phyloP scores from a whole-genome alignment of 805 yeast species.

The Zygoascus ofunaensis region DNA sequence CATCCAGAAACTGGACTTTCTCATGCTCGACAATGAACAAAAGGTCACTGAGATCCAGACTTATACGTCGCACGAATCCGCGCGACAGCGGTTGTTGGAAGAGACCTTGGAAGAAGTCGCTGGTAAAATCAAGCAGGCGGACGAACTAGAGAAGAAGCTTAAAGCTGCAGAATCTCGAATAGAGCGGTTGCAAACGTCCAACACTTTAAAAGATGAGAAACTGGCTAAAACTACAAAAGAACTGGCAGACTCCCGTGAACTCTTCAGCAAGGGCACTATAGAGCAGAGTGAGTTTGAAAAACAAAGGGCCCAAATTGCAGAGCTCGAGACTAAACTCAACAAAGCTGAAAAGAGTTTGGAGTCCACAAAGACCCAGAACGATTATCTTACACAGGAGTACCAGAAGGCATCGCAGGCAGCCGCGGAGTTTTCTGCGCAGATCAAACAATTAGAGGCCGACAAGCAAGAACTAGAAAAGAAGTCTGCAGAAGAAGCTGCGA shows the following conservation, averaged over 20 bases:
- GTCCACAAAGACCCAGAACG: conserved; percentile 47
- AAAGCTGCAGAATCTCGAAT: conserved; percentile 20
- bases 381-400: conserved; percentile 37
- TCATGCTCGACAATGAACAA: conserved; percentile 36
- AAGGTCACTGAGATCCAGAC: conserved; percentile 41
- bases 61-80: conserved; percentile 33
- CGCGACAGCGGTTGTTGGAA: conserved; percentile 36
- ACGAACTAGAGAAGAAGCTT: conserved; percentile 25
- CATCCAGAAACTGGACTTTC: conserved; percentile 45
- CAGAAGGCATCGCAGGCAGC: conserved; percentile 26
- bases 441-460: conserved; percentile 22
- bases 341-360: conserved; percentile 37
- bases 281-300: conserved; percentile 24
- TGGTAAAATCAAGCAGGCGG: conserved; percentile 39
- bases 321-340: conserved; percentile 39
- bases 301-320: conserved; percentile 37
- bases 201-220: conserved; percentile 17
- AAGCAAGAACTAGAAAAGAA: conserved; percentile 15
- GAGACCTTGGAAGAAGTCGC: conserved; percentile 38
- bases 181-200: conserved; percentile 18
- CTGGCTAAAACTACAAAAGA: conserved; percentile 26
- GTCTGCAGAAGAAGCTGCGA: conserved; percentile 21
- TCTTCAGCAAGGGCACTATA: conserved; percentile 19
- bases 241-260: conserved; percentile 23
- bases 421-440: conserved; percentile 23